These are phyloP conservation scores for Phytophthora cajani DNA, from an alignment of 352 stramenopile species.

Conservation along the genomic window DNA sequence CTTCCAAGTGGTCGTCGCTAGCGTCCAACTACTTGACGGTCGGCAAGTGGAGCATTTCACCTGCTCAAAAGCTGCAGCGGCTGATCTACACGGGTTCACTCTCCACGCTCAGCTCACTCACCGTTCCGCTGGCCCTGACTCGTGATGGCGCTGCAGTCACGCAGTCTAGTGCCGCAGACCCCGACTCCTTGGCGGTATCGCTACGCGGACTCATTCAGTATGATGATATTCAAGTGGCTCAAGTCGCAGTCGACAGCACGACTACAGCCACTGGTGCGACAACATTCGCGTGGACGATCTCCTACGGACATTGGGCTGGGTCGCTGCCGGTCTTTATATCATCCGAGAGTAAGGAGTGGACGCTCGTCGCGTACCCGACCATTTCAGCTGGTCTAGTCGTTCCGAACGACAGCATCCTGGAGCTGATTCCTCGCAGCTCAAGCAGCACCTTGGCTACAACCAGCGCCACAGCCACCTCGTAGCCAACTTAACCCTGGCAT, in stretches of 20 bases:
- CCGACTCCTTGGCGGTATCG: constrained; percentile 25
- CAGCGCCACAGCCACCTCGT: constrained; percentile 8
- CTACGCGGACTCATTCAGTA: constrained; percentile 46
- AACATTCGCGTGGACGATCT: constrained; percentile 41
- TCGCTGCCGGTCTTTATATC: constrained; percentile 38
- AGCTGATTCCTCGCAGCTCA: constrained; percentile 23
- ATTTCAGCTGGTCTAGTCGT: constrained; percentile 4
- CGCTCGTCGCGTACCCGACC: constrained; percentile 36
- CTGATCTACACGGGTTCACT: constrained; percentile 26
- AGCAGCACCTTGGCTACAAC: constrained; percentile 1
- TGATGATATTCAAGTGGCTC: constrained; percentile 45
- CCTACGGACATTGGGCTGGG: constrained; percentile 44
- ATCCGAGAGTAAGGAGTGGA: constrained; percentile 32
- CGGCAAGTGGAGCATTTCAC: constrained; percentile 48
- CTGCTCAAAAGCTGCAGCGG: constrained; percentile 48
- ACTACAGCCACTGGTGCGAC: constrained; percentile 4
- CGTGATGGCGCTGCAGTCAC: constrained; percentile 26
- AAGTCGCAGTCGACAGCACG: constrained; percentile 24
- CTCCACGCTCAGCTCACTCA: constrained; percentile 10
- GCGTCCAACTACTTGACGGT: constrained; percentile 35
- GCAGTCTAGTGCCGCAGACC: constrained; percentile 26
- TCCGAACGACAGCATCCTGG: constrained; percentile 28
- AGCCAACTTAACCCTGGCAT: background rate
- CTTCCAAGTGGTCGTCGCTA: constrained; percentile 26
- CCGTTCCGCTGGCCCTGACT: constrained; percentile 29